phyloP scores from a whole-genome alignment of 495 filamentous ascomycete genomes.

The Penicillium ucsense region DNA sequence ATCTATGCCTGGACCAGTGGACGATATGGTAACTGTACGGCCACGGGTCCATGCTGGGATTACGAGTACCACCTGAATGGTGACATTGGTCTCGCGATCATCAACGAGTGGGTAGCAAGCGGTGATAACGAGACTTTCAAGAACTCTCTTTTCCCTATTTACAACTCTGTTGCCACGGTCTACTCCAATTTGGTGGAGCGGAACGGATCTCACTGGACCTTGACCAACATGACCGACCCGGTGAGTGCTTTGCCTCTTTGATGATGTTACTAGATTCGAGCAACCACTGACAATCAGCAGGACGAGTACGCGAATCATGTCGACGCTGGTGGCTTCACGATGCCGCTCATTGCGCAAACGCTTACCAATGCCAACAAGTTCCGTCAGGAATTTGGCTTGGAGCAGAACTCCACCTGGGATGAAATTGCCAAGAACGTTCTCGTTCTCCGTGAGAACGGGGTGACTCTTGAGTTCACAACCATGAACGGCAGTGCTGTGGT shows the following conservation, averaged over 20 bases:
- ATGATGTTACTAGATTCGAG: neutral
- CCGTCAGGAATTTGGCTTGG: slow-evolving; percentile 46
- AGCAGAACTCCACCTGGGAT: slow-evolving; percentile 39
- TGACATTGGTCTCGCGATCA: slow-evolving; percentile 57
- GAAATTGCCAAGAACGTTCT: slow-evolving; percentile 45
- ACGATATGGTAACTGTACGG: slow-evolving; percentile 57
- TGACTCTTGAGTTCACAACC: slow-evolving; percentile 60
- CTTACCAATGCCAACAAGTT: slow-evolving; percentile 46
- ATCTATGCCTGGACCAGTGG: slow-evolving; percentile 56
- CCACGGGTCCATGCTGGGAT: slow-evolving; percentile 56
- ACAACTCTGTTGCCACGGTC: slow-evolving; percentile 47
- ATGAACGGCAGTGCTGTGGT: slow-evolving; percentile 56
- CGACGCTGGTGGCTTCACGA: slow-evolving; percentile 65
- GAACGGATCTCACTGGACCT: slow-evolving; percentile 42
- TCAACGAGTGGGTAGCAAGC: slow-evolving; percentile 51
- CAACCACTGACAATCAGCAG: slow-evolving; percentile 11
- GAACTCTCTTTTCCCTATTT: slow-evolving; percentile 46
- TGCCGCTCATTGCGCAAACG: slow-evolving; percentile 53
- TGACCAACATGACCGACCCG: slow-evolving; percentile 71
- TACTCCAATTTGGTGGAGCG: slow-evolving; percentile 44
- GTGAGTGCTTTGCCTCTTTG: slow-evolving; percentile 21
- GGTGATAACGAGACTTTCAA: slow-evolving; percentile 48
- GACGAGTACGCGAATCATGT: slow-evolving; percentile 68
- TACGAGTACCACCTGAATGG: slow-evolving; percentile 55
- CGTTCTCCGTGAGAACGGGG: slow-evolving; percentile 45